Conservation (phyloP, 1,284 basidiomycete genomes). For the Pseudozyma sp. region DNA sequence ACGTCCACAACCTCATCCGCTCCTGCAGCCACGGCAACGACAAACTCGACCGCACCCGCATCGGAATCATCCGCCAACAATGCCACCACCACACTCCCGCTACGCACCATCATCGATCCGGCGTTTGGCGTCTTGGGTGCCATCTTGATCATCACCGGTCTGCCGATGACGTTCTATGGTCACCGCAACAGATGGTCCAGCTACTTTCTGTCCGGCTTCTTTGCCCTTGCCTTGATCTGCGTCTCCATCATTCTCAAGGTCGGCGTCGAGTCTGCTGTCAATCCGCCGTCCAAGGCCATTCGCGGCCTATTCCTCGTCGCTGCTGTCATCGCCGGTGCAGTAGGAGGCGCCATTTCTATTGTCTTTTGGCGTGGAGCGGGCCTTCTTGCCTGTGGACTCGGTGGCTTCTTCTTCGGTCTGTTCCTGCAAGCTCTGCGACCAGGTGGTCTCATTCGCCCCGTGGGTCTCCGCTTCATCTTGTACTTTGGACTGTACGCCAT, state of each 20-base stretch:
- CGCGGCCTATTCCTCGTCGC: constrained; percentile 91
- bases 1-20: constrained; percentile 6
- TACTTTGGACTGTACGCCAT: constrained; percentile 75
- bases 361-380: constrained; percentile 51
- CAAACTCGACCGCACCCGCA: constrained; percentile 12
- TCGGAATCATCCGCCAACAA: constrained; percentile 8
- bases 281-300: constrained; percentile 80
- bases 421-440: constrained; percentile 86
- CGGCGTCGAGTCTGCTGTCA: constrained; percentile 82
- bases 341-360: constrained; percentile 78
- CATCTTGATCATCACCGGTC: constrained; percentile 86
- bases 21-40: constrained; percentile 8
- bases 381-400: constrained; percentile 72
- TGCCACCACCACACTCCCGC: constrained; percentile 28
- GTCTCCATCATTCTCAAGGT: constrained; percentile 89
- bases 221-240: constrained; percentile 84
- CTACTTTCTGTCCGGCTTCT: constrained; percentile 78
- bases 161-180: constrained; percentile 88
- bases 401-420: constrained; percentile 85
- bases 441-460: constrained; percentile 81
- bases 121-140: constrained; percentile 90
- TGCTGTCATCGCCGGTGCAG: constrained; percentile 80
- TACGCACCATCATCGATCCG: constrained; percentile 75
- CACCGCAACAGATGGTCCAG: constrained; percentile 70
- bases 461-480: constrained; percentile 86